A percentile compares a stretch with the other conserved stretches of the same genome.
Evolutionary conservation across 176 grass and related monocot genomes (phyloP).

Genomic region (Elaeis guineensis): DNA sequence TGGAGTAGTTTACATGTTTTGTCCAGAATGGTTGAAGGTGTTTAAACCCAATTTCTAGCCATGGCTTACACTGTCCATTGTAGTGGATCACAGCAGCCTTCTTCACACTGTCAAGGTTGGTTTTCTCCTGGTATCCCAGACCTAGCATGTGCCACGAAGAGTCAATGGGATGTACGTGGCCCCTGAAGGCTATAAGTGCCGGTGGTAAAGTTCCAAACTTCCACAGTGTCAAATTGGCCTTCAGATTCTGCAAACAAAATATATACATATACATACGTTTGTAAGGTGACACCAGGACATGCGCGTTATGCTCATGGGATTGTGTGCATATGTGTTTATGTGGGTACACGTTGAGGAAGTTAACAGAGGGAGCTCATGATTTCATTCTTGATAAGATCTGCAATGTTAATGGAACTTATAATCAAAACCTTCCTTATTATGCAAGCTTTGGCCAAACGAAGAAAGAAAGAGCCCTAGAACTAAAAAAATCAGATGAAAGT

Average conservation of each 20-base stretch:
- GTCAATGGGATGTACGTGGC: slow-evolving; percentile 64
- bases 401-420: too few species aligned
- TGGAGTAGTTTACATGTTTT: slow-evolving; percentile 75
- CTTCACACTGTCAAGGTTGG: slow-evolving; percentile 42
- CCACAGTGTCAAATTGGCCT: slow-evolving; percentile 75
- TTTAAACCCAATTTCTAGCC: slow-evolving; percentile 84
- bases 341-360: too few species aligned
- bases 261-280: slow-evolving; percentile 11
- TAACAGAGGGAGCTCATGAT: too few species aligned
- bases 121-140: slow-evolving; percentile 88
- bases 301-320: too few species aligned
- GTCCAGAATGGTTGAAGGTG: slow-evolving; percentile 80
- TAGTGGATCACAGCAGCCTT: slow-evolving; percentile 76
- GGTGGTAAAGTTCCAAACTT: slow-evolving; percentile 93
- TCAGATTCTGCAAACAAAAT: slow-evolving; percentile 75
- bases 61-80: slow-evolving; percentile 90
- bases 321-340: too few species aligned
- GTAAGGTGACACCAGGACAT: too few species aligned
- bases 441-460: too few species aligned
- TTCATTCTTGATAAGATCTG: too few species aligned
- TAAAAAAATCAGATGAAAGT: too few species aligned
- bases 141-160: slow-evolving; percentile 85
- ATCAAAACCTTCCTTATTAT: too few species aligned
- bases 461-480: too few species aligned
- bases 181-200: slow-evolving; percentile 77